A percentile compares a stretch with the other conserved stretches of the same genome.
These are phyloP conservation scores for Torrubiellomyces zombiae DNA, from an alignment of 2,329 filamentous ascomycete species.

Conservation along the genomic window DNA sequence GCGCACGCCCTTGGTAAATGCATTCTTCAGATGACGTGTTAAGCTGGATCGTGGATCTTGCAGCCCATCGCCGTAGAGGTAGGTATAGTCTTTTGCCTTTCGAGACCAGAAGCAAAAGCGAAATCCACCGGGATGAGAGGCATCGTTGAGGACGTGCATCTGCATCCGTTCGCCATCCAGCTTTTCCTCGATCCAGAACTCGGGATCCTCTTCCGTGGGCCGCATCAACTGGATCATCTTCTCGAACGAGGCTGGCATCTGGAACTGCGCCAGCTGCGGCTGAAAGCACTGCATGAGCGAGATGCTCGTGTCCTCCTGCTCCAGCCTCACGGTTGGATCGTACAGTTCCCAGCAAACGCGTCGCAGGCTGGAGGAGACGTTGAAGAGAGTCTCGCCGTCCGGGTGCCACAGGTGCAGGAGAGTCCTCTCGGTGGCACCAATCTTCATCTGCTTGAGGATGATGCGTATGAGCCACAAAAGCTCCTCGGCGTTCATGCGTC, in stretches of 20 bases:
- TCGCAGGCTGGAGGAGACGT: slow-evolving; percentile 75
- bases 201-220: slow-evolving; percentile 49
- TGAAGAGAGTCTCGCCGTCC: slow-evolving; percentile 64
- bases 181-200: slow-evolving; percentile 97
- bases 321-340: slow-evolving; percentile 54
- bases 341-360: slow-evolving; percentile 89
- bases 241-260: slow-evolving; percentile 61
- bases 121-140: slow-evolving; percentile 47
- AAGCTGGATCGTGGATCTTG: slow-evolving; percentile 60
- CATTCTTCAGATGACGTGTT: slow-evolving; percentile 61
- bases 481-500: slow-evolving; percentile 83
- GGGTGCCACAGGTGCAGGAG: slow-evolving; percentile 72
- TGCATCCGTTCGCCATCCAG: slow-evolving; percentile 95
- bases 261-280: slow-evolving; percentile 84
- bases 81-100: slow-evolving; percentile 92
- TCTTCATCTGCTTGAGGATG: slow-evolving; percentile 61
- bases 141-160: slow-evolving; percentile 71
- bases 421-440: slow-evolving; percentile 72
- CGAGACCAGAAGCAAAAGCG: slow-evolving; percentile 84
- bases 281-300: slow-evolving; percentile 89
- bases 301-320: slow-evolving; percentile 59
- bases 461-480: slow-evolving; percentile 91
- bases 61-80: slow-evolving; percentile 70
- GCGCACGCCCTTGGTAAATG: slow-evolving; percentile 61
- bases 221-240: slow-evolving; percentile 58